These are phyloP conservation scores for Vitis rupestris DNA, from an alignment of 164 flowering plant genomes.

Conservation along the genomic window DNA sequence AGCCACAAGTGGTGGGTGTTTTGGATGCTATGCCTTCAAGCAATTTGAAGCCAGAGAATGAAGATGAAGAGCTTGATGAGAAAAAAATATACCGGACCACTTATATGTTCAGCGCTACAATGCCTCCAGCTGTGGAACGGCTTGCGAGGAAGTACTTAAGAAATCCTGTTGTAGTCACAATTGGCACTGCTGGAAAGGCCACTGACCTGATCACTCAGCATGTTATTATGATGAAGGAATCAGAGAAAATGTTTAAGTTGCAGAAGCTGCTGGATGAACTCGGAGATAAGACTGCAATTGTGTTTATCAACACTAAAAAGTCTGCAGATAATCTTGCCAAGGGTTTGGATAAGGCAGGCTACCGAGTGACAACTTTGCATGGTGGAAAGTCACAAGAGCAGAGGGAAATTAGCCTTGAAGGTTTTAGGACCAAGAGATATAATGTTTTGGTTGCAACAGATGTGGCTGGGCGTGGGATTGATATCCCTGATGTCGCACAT, in stretches of 20 bases:
- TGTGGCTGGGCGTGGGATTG: slow-evolving; percentile 96
- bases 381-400: slow-evolving; percentile 95
- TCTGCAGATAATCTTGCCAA: slow-evolving; percentile 69
- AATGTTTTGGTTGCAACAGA: slow-evolving; percentile 95
- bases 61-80: slow-evolving; percentile 92
- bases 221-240: slow-evolving; percentile 76
- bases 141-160: slow-evolving; percentile 90
- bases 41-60: slow-evolving; percentile 88
- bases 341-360: slow-evolving; percentile 66
- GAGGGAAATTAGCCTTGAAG: slow-evolving; percentile 90
- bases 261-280: slow-evolving; percentile 70
- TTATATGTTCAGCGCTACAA: slow-evolving; percentile 95
- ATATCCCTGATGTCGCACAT: slow-evolving; percentile 90
- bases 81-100: slow-evolving; percentile 84
- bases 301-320: slow-evolving; percentile 84
- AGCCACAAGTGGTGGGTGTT: slow-evolving; percentile 86
- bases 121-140: slow-evolving; percentile 92
- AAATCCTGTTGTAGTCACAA: slow-evolving; percentile 86
- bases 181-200: slow-evolving; percentile 93
- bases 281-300: slow-evolving; percentile 87
- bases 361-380: slow-evolving; percentile 79
- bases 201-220: slow-evolving; percentile 77
- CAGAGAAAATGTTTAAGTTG: slow-evolving; percentile 63
- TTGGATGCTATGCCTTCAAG: slow-evolving; percentile 94
- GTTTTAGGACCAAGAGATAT: slow-evolving; percentile 80